Evolutionary conservation across 2,329 filamentous ascomycete genomes (phyloP), one percentile per base, ranked within the genome.

Genomic region (Colletotrichum godetiae): DNA sequence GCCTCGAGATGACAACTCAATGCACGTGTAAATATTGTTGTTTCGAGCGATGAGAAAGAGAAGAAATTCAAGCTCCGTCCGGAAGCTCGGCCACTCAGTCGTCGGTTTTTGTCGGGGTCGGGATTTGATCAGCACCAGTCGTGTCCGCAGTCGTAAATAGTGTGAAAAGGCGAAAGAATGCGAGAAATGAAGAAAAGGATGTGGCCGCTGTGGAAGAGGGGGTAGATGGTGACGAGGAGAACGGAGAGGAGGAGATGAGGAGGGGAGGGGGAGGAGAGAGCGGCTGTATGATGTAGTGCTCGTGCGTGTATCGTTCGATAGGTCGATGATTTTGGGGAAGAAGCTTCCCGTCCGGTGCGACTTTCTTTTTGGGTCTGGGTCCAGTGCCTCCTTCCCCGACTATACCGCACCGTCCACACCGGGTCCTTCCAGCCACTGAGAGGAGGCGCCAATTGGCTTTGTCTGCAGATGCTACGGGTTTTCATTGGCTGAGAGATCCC

Each of bases 291-390:
- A 73, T 73, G 71, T 66, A 71, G 61, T 59, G 71, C 67, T 67
- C 56, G 71, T 73, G 71, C 71, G 71, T 57, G 19, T 58, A 63
- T 73, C 67, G 71, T 71, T 71, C 59, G 71, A 73, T 66, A 73
- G 67, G 61, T 73, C 61, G 71, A 71, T 56, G 71, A 73, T 71
- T 66, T 73, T 71, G 71, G 71, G 67, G 61, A 35, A 71, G 61
- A 71, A 65, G 68, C 68, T 67, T 66, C 62, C 62, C 37, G 52
- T 66, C 62, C 55, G 27, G 56, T 70, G 67, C 60, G 60, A 55
- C 67, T 63, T 64, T 71, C 56, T 71, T 73, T 73, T 71, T 52
- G 42, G 42, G 68, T 37, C 35, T 65, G 52, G 59, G 52, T 24
- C 53, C 31, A 49, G 33, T 57, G 52, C n/a, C 52, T 52, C 33